A percentile compares a stretch with the other conserved stretches of the same genome.
Conservation (phyloP, 306 rosid species). For the Casuarina cunninghamiana region DNA sequence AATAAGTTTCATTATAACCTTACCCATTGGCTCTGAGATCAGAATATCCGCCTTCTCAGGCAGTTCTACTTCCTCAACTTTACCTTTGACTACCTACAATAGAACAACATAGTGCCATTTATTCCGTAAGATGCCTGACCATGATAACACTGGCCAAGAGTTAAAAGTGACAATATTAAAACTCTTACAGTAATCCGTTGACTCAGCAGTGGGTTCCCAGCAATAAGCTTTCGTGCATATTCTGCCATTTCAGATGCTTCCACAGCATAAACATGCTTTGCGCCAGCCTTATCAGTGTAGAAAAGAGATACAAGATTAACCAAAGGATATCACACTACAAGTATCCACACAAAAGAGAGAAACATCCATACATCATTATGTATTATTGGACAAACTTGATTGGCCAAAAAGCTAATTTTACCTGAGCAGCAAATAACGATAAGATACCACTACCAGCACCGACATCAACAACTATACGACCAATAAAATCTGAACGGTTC, state of each 20-base stretch:
- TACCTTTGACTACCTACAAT: slow-evolving; percentile 83
- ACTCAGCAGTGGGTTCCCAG: slow-evolving; percentile 76
- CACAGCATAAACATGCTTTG: slow-evolving; percentile 97
- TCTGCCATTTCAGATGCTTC: slow-evolving; percentile 99
- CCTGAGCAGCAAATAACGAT: slow-evolving; percentile 99
- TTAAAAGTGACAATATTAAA: neutral
- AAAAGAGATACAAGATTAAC: neutral
- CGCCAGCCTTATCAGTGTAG: slow-evolving; percentile 73
- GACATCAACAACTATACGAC: slow-evolving; percentile 93
- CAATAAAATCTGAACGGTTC: slow-evolving; percentile 79
- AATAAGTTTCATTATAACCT: slow-evolving; percentile 23
- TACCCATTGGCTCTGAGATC: slow-evolving; percentile 99
- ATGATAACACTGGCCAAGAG: neutral
- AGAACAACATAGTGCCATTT: slow-evolving; percentile 6
- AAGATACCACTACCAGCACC: slow-evolving; percentile 99
- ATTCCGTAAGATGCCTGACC: slow-evolving; percentile 12
- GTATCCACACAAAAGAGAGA: slow-evolving; percentile 7
- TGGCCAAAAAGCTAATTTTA: slow-evolving; percentile 29
- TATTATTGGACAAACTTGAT: slow-evolving; percentile 3
- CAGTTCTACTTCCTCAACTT: slow-evolving; percentile 84
- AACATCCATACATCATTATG: neutral
- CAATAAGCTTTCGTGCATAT: slow-evolving; percentile 78
- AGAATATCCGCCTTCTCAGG: slow-evolving; percentile 96
- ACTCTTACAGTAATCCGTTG: slow-evolving; percentile 83
- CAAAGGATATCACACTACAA: neutral